Base-by-base conservation (phyloP, 2,329 filamentous ascomycete species). In the Lecanosticta acicola region DNA sequence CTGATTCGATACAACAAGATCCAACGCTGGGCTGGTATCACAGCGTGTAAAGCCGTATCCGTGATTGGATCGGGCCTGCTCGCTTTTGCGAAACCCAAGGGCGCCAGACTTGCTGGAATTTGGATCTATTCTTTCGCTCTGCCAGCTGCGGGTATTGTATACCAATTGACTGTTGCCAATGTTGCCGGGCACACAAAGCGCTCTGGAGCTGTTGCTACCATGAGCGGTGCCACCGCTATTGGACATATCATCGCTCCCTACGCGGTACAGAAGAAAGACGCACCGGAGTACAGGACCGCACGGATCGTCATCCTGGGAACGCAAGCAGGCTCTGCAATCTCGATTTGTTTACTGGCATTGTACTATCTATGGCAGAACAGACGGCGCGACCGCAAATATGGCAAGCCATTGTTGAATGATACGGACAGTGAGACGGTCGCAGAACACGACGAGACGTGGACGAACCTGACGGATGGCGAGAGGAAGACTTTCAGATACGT, bases 161-260 rank as follows among this genome's bases (percentile, higher is more conserved):
- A 50, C 1, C 57, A 59, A n/a, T 70, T 67, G 59, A 51, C 62
- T 1, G 59, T 59, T 1, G 61, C 62, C 5, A 68, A 88, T 56
- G 71, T 85, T n/a, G 84, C 80, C 17, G 84, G 84, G 0, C 82
- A 85, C 55, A 87, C 84, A 1, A 88, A 88, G 68, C 59, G 61
- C 38, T 48, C 44, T 2, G 37, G 49, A 20, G 45, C 84, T 2
- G 87, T 87, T 4, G 81, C 83, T 3, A 73, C 79, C 51, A 48
- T 61, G 29, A 56, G 60, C 34, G 58, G 58, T 5, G 46, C 57
- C 9, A 55, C 59, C 45, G 54, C 60, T 13, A 37, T 63, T 9
- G 74, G 69, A 13, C 69, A 70, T 45, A 68, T 71, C 41, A 66
- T 70, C 24, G 69, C 57, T 0, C 68, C 68, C 0, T 59, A 66